phyloP scores from a whole-genome alignment of 495 filamentous ascomycete species.

The Talaromyces adpressus region DNA sequence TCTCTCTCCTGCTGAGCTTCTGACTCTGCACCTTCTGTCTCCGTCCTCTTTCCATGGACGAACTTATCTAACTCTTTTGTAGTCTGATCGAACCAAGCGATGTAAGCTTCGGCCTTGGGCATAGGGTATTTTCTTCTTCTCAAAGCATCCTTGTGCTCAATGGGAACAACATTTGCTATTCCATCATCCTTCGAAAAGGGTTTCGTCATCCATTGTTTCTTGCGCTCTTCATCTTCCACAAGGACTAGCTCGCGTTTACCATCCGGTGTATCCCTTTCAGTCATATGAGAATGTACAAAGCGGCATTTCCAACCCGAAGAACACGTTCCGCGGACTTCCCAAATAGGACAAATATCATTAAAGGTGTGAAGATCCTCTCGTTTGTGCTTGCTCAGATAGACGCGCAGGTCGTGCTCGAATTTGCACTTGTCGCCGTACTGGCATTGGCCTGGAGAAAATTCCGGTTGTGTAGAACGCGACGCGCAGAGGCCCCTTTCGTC shows the following conservation, averaged over 20 bases:
- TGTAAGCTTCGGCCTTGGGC: slow-evolving; percentile 66
- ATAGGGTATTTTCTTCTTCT: slow-evolving; percentile 57
- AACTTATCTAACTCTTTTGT: slow-evolving; percentile 47
- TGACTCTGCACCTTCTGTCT: slow-evolving; percentile 24
- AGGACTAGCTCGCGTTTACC: slow-evolving; percentile 77
- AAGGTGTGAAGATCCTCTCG: slow-evolving; percentile 70
- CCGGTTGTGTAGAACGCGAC: slow-evolving; percentile 54
- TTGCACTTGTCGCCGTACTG: slow-evolving; percentile 70
- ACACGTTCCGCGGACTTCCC: slow-evolving; percentile 67
- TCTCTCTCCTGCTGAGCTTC: slow-evolving; percentile 29
- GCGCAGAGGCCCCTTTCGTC: slow-evolving; percentile 76
- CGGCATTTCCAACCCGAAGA: slow-evolving; percentile 87
- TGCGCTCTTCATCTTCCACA: slow-evolving; percentile 45
- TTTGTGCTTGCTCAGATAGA: slow-evolving; percentile 78
- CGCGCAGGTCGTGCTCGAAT: slow-evolving; percentile 72
- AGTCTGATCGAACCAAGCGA: slow-evolving; percentile 63
- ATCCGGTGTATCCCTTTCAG: slow-evolving; percentile 65
- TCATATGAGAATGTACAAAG: slow-evolving; percentile 73
- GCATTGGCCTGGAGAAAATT: slow-evolving; percentile 70
- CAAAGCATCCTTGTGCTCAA: slow-evolving; percentile 59
- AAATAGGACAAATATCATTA: slow-evolving; percentile 71
- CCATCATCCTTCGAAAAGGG: slow-evolving; percentile 47
- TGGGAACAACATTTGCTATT: slow-evolving; percentile 64
- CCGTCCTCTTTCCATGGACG: slow-evolving; percentile 21
- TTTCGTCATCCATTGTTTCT: slow-evolving; percentile 29